phyloP scores from a whole-genome alignment of 345 rosid species.

The Rhodamnia argentea region DNA sequence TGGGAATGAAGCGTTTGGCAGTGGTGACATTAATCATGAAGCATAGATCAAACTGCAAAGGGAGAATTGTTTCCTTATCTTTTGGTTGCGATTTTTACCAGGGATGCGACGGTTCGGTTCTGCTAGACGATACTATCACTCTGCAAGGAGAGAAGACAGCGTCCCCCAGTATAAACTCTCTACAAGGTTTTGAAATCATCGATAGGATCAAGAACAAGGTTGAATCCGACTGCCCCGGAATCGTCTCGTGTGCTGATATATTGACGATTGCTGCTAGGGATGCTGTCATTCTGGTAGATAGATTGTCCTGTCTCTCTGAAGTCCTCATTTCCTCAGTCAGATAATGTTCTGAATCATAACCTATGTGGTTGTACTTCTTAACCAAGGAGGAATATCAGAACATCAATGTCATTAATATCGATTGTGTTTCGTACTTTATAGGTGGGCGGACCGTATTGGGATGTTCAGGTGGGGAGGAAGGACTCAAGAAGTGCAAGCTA shows the following conservation, averaged over 20 bases:
- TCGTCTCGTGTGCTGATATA: constrained; percentile 87
- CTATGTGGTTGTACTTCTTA: not conserved
- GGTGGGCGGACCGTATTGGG: constrained; percentile 98
- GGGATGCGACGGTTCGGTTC: constrained; percentile 91
- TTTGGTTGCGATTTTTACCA: constrained; percentile 7
- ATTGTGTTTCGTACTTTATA: constrained; percentile 1
- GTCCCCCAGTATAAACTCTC: constrained; percentile 37
- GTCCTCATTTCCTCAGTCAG: not conserved
- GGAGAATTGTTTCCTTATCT: not conserved
- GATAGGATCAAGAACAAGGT: constrained; percentile 80
- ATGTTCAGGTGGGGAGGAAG: constrained; percentile 87
- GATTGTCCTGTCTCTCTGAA: not conserved
- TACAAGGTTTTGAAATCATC: constrained; percentile 52
- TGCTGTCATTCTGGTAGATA: constrained; percentile 73
- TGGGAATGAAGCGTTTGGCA: not conserved
- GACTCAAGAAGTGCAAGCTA: constrained; percentile 70
- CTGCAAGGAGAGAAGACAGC: constrained; percentile 76
- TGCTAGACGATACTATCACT: constrained; percentile 65
- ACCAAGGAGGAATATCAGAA: not conserved
- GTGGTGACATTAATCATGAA: not conserved
- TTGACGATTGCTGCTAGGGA: constrained; percentile 89
- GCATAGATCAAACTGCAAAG: not conserved
- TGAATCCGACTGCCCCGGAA: constrained; percentile 87
- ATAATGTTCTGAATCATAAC: not conserved
- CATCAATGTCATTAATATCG: not conserved